A percentile compares a stretch with the other conserved stretches of the same genome.
These are phyloP conservation scores for Penicillium verrucosum DNA, from an alignment of 2,329 filamentous ascomycete genomes.

Conservation along the genomic window DNA sequence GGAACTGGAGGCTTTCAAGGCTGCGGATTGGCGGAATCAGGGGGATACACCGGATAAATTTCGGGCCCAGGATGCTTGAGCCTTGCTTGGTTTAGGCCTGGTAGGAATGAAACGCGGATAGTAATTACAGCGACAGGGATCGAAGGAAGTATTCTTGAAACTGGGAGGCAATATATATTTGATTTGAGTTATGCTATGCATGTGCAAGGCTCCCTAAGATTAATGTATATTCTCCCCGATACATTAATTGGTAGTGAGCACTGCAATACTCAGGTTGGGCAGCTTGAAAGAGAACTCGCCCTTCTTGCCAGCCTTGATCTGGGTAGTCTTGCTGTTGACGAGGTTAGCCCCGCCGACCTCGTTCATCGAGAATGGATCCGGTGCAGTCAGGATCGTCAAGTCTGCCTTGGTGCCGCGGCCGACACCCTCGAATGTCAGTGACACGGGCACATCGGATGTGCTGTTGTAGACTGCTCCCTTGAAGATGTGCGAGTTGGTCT, in stretches of 20 bases:
- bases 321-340: constrained; percentile 19
- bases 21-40: background rate
- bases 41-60: background rate
- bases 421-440: constrained; percentile 38
- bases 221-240: background rate
- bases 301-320: constrained; percentile 23
- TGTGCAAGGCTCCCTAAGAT: background rate
- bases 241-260: constrained; percentile 22
- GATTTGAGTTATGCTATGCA: background rate
- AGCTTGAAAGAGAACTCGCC: constrained; percentile 28
- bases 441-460: constrained; percentile 37
- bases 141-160: background rate
- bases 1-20: background rate
- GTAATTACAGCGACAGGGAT: background rate
- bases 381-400: constrained; percentile 45
- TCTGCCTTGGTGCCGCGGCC: constrained; percentile 30
- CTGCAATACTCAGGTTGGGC: constrained; percentile 29
- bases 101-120: background rate
- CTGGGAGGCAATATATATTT: background rate
- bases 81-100: too few relatives aligned
- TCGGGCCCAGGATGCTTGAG: background rate
- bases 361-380: constrained; percentile 32
- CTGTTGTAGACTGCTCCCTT: constrained; percentile 52
- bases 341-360: constrained; percentile 25
- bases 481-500: constrained; percentile 39